Evolutionary conservation across 2,329 filamentous ascomycete species (phyloP).

Genomic region (Catunica adiposa): DNA sequence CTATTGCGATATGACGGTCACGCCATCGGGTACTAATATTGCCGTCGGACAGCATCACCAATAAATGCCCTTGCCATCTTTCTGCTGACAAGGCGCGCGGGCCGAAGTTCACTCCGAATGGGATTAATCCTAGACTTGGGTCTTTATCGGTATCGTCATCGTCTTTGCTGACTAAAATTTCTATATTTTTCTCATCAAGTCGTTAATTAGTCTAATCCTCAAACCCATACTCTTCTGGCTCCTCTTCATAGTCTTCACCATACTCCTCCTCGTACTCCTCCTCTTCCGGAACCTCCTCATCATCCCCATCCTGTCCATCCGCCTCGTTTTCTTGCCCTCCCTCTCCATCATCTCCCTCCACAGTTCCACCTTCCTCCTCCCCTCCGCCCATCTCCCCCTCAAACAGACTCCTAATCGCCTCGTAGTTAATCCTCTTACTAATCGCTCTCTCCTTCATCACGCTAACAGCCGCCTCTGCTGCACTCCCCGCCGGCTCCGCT

Average conservation of each 20-base stretch:
- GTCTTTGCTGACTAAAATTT: no score
- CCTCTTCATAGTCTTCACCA: background rate
- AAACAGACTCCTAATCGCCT: conserved; percentile 42
- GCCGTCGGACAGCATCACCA: no score
- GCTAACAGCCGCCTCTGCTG: conserved; percentile 51
- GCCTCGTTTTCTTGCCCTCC: conserved; percentile 22
- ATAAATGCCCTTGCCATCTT: no score
- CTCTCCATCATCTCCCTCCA: conserved; percentile 23
- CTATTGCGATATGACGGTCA: no score
- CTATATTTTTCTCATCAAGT: no score
- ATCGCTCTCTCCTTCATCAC: conserved; percentile 52
- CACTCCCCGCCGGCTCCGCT: conserved; percentile 47
- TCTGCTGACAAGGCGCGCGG: no score
- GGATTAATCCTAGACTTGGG: no score
- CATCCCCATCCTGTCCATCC: conserved; percentile 8
- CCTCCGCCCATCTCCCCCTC: conserved; percentile 21
- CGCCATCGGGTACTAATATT: no score
- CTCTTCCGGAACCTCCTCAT: conserved; percentile 5
- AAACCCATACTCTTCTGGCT: background rate
- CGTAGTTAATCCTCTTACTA: conserved; percentile 63
- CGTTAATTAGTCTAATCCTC: no score
- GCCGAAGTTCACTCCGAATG: no score
- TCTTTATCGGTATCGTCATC: no score
- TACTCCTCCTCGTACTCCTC: conserved; percentile 3
- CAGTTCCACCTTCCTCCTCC: conserved; percentile 23